These are phyloP conservation scores for Piromyces finnis DNA, from an alignment of 192 early-diverging fungal genomes.

Conservation along the genomic window DNA sequence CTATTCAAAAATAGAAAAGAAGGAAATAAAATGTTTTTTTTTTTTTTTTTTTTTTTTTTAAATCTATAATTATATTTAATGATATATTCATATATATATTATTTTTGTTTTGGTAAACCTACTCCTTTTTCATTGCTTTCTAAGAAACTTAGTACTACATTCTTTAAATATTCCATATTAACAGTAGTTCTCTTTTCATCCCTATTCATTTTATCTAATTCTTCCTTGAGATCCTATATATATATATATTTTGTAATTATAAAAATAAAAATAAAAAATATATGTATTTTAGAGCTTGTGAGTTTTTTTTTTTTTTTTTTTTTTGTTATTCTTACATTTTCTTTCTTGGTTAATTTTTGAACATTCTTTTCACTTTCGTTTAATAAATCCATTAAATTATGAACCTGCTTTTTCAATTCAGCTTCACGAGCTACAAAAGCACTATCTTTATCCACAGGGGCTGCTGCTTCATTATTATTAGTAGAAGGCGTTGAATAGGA, in stretches of 20 bases:
- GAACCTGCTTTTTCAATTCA: conserved; percentile 7
- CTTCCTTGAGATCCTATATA: conserved; percentile 27
- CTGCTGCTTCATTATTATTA: neutral
- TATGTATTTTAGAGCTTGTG: conserved; percentile 4
- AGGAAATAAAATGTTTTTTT: no score
- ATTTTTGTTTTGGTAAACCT: no score
- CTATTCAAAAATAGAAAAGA: no score
- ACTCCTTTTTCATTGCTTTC: conserved; percentile 25
- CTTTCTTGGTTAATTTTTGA: conserved; percentile 18
- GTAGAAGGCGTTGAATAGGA: neutral
- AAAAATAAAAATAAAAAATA: neutral
- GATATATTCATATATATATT: no score
- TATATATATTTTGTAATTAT: neutral
- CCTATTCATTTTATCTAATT: conserved; percentile 35
- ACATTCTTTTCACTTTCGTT: conserved; percentile 34
- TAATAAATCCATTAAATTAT: conserved; percentile 27
- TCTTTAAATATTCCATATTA: conserved; percentile 51
- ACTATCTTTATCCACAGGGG: neutral
- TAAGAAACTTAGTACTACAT: conserved; percentile 47
- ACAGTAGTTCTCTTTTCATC: conserved; percentile 41
- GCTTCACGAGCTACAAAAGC: neutral
- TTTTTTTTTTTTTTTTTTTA: no score
- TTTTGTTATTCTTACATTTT: conserved; percentile 26
- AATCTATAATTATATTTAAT: no score
- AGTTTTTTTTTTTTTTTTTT: conserved; percentile 17